Base-by-base conservation (phyloP, 257 asterid genomes). In the Fraxinus anomala region DNA sequence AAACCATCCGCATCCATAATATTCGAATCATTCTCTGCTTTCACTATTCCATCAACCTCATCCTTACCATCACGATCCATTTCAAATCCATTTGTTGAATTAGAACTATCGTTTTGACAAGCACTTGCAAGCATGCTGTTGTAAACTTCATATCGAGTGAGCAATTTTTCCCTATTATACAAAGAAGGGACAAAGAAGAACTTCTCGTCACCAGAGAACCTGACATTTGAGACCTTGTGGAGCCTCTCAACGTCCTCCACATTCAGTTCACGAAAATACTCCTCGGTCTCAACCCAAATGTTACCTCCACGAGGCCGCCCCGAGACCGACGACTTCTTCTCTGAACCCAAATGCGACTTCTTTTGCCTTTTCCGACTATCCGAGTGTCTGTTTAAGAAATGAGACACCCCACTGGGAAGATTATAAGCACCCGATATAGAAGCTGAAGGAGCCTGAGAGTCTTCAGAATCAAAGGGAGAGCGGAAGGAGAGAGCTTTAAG, bases 241-340 rank as follows among this genome's bases (percentile, higher is more conserved):
- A 92, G 88, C 85, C 81, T 88, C 76, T 89, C 97, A 6, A 96
- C 71, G 78, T 96, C 99, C 69, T 83, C 92, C 56, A 74, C 85
- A 16, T 79, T 76, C 81, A 93, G 74, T 72, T 88, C 96, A 4
- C 99, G 91, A 76, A 96, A 93, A 81, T 87, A 96, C 69, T 91
- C 98, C 83, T 93, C 96, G 0, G 89, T 86, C 78, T 91, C 92
- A 72, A 51, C 82, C 99, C 99, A 96, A 59, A 96, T 72, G 78
- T 36, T 90, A 39, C 84, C 73, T 34, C 83, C 94, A 37, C 91
- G 87, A 0, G 86, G 84, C 82, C 80, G 83, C 30, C 76, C 87
- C 1, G 89, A 70, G 36, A 84, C 70, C 5, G 92, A 81, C 5
- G 91, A 85, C 90, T 91, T 92, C 19, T 87, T 88, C 83, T 93